These are phyloP conservation scores for Leccinum laetum DNA, from an alignment of 1,284 basidiomycete genomes.

Conservation along the genomic window DNA sequence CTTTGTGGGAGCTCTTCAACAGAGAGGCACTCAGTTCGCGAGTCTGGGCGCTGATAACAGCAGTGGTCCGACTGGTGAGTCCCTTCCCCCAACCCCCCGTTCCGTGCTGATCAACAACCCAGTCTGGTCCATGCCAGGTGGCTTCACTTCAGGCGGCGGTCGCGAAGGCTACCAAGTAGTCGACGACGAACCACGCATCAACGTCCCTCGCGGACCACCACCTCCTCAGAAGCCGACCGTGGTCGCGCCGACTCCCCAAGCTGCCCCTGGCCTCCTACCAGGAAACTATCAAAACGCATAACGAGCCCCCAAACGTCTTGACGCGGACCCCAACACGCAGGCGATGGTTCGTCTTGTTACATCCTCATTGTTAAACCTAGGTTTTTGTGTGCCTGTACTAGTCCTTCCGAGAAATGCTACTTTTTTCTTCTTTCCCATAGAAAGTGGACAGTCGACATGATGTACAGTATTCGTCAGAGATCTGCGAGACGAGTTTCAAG, in stretches of 20 bases:
- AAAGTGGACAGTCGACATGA: constrained; percentile 55
- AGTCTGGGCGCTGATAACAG: constrained; percentile 56
- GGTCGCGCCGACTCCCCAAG: constrained; percentile 15
- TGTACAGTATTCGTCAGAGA: constrained; percentile 52
- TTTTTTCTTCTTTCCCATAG: constrained; percentile 62
- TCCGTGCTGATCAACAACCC: neutral
- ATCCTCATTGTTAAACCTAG: constrained; percentile 12
- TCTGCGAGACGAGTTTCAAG: constrained; percentile 48
- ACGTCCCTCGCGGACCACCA: constrained; percentile 34
- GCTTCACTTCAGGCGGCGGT: constrained; percentile 54
- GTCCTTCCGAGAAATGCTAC: constrained; percentile 41
- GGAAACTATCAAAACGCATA: constrained; percentile 29
- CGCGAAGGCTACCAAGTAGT: constrained; percentile 75
- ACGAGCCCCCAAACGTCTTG: neutral
- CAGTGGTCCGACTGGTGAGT: constrained; percentile 63
- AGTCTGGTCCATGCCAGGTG: constrained; percentile 90
- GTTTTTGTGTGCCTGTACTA: constrained; percentile 32
- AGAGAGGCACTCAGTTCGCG: constrained; percentile 62
- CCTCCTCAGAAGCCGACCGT: constrained; percentile 26
- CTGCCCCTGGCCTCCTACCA: constrained; percentile 18
- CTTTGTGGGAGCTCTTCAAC: constrained; percentile 55
- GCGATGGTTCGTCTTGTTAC: neutral
- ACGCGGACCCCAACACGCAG: neutral
- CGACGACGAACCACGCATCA: constrained; percentile 54
- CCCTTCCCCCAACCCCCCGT: neutral